phyloP scores from a whole-genome alignment of 805 yeast genomes.

The Brettanomyces anomalus region DNA sequence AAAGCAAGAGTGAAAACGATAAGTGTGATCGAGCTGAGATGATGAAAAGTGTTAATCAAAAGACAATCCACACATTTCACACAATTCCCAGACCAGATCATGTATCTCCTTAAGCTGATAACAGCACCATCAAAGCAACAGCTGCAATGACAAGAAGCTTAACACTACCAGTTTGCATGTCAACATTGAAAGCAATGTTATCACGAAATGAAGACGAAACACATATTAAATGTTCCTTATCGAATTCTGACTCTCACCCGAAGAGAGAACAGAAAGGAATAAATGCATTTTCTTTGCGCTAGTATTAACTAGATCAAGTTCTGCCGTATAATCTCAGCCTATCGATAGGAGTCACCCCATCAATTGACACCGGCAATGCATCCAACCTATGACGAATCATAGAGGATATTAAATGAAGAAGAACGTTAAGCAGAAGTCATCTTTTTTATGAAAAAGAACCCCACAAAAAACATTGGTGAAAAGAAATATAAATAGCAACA shows the following conservation, averaged over 20 bases:
- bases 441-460: no score
- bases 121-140: not conserved
- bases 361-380: slow-evolving; percentile 22
- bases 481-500: no score
- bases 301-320: slow-evolving; percentile 37
- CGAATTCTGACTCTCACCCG: not conserved
- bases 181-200: no score
- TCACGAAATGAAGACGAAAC: no score
- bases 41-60: no score
- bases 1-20: not conserved
- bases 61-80: not conserved
- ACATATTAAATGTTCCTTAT: no score
- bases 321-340: slow-evolving; percentile 35
- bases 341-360: not conserved
- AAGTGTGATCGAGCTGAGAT: not conserved
- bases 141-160: not conserved
- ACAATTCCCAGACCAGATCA: not conserved
- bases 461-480: no score
- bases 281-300: slow-evolving; percentile 32
- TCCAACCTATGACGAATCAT: not conserved
- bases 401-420: no score
- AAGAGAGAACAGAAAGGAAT: slow-evolving; percentile 1
- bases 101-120: not conserved
- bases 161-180: not conserved
- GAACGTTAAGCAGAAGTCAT: no score